Evolutionary conservation across 176 grass and related monocot species (phyloP).

Genomic region (Oryza brachyantha): DNA sequence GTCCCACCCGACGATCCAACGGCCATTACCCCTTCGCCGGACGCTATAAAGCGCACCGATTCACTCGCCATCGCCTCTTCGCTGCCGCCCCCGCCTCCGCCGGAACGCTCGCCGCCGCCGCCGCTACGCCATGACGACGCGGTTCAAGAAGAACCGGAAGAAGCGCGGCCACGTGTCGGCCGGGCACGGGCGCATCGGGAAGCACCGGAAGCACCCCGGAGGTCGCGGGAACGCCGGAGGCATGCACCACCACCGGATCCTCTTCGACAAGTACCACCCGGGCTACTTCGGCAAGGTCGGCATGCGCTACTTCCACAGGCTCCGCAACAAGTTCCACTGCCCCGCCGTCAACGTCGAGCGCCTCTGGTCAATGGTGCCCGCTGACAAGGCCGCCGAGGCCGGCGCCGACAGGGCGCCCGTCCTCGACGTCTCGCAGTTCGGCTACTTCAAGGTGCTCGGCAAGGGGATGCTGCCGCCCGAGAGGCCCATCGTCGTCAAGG

Average conservation of each 20-base stretch:
- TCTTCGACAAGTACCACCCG: conserved; percentile 70
- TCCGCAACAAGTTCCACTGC: conserved; percentile 60
- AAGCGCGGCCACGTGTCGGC: too few relatives aligned
- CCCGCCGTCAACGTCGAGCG: conserved; percentile 30
- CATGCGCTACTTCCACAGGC: conserved; percentile 64
- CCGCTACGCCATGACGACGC: too few relatives aligned
- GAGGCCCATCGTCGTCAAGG: conserved; percentile 56
- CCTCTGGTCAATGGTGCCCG: conserved; percentile 42
- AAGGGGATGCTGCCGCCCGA: conserved; percentile 42
- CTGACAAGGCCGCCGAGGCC: conserved; percentile 36
- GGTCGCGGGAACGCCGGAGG: conserved; percentile 56
- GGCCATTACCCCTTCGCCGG: background rate
- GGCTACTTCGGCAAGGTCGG: conserved; percentile 26
- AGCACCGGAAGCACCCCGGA: conserved; percentile 42
- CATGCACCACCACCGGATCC: conserved; percentile 64
- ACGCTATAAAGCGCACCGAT: background rate
- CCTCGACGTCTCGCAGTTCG: conserved; percentile 54
- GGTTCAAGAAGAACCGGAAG: conserved; percentile 37
- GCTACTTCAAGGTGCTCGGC: conserved; percentile 65
- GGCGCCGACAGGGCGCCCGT: conserved; percentile 33
- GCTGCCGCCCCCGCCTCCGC: background rate
- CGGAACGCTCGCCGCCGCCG: too few relatives aligned
- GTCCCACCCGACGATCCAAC: background rate
- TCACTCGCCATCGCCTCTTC: background rate
- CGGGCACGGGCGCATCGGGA: too few relatives aligned